A percentile compares a stretch with the other conserved stretches of the same genome.
phyloP scores from a whole-genome alignment of 176 grass and related monocot genomes.

The Secale cereale region DNA sequence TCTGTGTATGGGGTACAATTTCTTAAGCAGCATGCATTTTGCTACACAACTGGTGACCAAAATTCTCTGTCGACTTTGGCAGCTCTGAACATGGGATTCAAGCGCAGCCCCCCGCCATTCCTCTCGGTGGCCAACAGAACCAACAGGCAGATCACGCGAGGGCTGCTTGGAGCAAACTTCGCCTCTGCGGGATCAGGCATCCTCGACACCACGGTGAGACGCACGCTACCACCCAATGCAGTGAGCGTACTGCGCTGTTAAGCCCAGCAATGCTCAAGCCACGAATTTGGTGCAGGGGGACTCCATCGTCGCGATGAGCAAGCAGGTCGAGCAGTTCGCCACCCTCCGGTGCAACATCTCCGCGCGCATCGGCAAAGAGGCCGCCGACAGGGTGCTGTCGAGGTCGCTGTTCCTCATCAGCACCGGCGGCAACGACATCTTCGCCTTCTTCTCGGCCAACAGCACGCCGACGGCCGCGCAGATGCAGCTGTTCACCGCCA shows the following conservation, averaged over 20 bases:
- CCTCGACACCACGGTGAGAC: conserved; percentile 69
- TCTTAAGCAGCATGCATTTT: background rate
- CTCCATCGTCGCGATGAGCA: conserved; percentile 44
- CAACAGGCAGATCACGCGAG: conserved; percentile 41
- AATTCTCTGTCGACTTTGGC: background rate
- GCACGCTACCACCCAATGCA: no score
- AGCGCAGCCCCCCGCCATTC: conserved; percentile 74
- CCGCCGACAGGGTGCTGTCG: conserved; percentile 35
- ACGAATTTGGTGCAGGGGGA: conserved; percentile 30
- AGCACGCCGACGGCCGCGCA: conserved; percentile 37
- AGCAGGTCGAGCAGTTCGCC: conserved; percentile 59
- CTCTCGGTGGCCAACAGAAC: conserved; percentile 63
- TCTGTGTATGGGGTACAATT: background rate
- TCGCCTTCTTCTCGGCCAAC: conserved; percentile 55
- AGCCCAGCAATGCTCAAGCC: no score
- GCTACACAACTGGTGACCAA: background rate
- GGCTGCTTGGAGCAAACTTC: conserved; percentile 75
- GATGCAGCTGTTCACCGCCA: conserved; percentile 24
- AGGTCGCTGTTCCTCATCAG: conserved; percentile 65
- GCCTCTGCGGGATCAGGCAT: conserved; percentile 94
- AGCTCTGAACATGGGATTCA: conserved; percentile 86
- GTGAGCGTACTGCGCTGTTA: no score
- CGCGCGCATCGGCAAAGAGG: conserved; percentile 21
- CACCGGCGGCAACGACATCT: conserved; percentile 81
- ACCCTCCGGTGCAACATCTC: conserved; percentile 47